A percentile compares a stretch with the other conserved stretches of the same genome.
phyloP scores from a whole-genome alignment of 495 filamentous ascomycete species.

The Lentithecium fluviatile region DNA sequence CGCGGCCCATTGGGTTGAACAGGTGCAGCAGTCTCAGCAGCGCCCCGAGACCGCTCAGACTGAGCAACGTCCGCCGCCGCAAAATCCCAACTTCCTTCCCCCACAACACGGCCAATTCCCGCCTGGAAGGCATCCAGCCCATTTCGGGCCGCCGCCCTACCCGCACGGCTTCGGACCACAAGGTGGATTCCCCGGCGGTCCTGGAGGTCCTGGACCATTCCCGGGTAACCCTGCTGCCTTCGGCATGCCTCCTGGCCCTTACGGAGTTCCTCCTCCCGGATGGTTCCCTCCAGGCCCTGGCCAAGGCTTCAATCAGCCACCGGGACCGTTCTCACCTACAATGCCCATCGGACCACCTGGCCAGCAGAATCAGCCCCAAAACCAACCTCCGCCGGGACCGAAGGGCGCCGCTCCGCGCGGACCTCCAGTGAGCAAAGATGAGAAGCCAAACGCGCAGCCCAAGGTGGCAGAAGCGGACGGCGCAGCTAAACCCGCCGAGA shows the following conservation, averaged over 20 bases:
- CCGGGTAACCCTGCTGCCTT: slow-evolving; percentile 51
- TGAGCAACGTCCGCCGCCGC: slow-evolving; percentile 43
- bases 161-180: slow-evolving; percentile 49
- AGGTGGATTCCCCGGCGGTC: slow-evolving; percentile 62
- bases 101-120: slow-evolving; percentile 35
- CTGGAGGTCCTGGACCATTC: slow-evolving; percentile 46
- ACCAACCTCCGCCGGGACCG: slow-evolving; percentile 36
- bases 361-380: slow-evolving; percentile 47
- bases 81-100: slow-evolving; percentile 36
- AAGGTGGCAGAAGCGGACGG: slow-evolving; percentile 37
- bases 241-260: slow-evolving; percentile 38
- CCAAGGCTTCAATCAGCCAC: slow-evolving; percentile 70
- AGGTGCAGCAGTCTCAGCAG: slow-evolving; percentile 38
- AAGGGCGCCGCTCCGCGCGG: slow-evolving; percentile 54
- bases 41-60: slow-evolving; percentile 28
- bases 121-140: slow-evolving; percentile 42
- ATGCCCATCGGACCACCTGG: slow-evolving; percentile 46
- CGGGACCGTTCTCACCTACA: slow-evolving; percentile 41
- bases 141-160: slow-evolving; percentile 6
- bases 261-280: slow-evolving; percentile 65
- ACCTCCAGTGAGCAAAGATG: slow-evolving; percentile 50
- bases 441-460: slow-evolving; percentile 38
- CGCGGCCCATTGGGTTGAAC: slow-evolving; percentile 5
- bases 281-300: slow-evolving; percentile 73
- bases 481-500: slow-evolving; percentile 26